Evolutionary conservation across 352 stramenopile genomes (phyloP), one percentile per base, ranked within the genome.

Genomic region (Phytopythium delawarense): DNA sequence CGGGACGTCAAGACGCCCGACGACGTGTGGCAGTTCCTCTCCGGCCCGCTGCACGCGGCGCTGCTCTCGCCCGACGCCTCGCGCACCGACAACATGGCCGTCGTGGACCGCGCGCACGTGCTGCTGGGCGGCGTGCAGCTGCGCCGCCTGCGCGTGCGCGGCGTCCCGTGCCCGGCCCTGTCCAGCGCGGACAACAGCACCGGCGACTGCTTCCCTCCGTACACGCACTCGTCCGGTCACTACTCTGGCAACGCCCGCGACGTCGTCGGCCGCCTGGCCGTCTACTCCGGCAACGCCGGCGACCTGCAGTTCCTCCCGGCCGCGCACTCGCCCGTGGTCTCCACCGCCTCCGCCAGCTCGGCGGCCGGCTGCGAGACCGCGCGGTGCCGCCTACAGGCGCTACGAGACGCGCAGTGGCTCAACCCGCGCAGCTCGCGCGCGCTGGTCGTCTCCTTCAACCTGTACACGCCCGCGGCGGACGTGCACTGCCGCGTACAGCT

Each of bases 61-160:
- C 65, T 89, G 21, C 88, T 91, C 57, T 21, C 18, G 13, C 73
- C 78, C 12, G 64, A 77, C 15, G 70, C 40, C 13, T 87, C 76
- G 71, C 88, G 84, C 60, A 89, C 88, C 59, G 79, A 79, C 16
- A 76, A 89, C 42, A 61, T 88, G n/a, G 78, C 75, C 11, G n/a
- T 86, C 18, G 70, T 86, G 3, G 73, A 75, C 49, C 66, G 73
- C 18, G 56, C 68, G 7, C 75, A 84, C 42, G 15, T 85, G 39
- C 76, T 92, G n/a, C 71, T 92, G 6, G 84, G 83, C 28, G 78
- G 77, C 0, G 54, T 91, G 2, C 74, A 89, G 23, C 57, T 90
- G 1, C 74, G 78, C 5, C 70, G 84, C 23, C 11, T 88, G 34
- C 81, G 79, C 30, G 78, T 89, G 72, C 25, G 34, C 57, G 15